Evolutionary conservation across 176 grass and related monocot genomes (phyloP), one percentile per base, ranked within the genome.

Genomic region (Cymbopogon citratus): DNA sequence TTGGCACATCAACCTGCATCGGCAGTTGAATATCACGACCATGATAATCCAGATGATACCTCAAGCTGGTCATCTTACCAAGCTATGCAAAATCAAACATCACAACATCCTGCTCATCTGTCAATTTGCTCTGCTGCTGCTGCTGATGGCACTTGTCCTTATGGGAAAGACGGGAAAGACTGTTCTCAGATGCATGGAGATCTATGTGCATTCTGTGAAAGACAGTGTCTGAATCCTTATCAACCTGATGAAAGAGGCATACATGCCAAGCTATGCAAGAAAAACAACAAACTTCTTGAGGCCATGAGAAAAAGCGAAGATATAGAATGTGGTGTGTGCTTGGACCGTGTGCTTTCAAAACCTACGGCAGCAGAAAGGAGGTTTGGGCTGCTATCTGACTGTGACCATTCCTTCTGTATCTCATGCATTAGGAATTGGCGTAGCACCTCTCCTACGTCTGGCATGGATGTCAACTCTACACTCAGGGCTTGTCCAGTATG

Each of bases 361-460:
- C 76, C 92, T 59, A 93, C 92, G 33, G 87, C 91, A 65, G 91
- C 90, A 74, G 96, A 95, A 84, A 89, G 96, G 59, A 99, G 95
- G 72, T 99, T 99, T 78, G 96, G 96, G 24, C 80, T 99, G 44
- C 75, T 99, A 80, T 95, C 96, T 61, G 96, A 99, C 80, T 99
- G 96, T 56, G 91, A 99, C 60, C 96, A 99, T 52, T 87, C 96
- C 38, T 99, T 99, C 79, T 99, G 96, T 82, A 73, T 99, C 36
- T 92, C 48, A 64, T 99, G 96, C 76, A 99, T 99, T 63, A 90
- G 96, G 66, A 99, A 95, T 75, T 99, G 96, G 96, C 92, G 96
- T 71, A 93, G 63, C 69, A 99, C 91, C 81, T 98, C 95, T 85
- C 91, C 91, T 39, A 16, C 89, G 28, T 99, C 96, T 71, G 96